Percentiles rank a stretch among this genome's conserved stretches.
Conservation (phyloP, 768 basidiomycete genomes). For the Leccinum sublutescens region DNA sequence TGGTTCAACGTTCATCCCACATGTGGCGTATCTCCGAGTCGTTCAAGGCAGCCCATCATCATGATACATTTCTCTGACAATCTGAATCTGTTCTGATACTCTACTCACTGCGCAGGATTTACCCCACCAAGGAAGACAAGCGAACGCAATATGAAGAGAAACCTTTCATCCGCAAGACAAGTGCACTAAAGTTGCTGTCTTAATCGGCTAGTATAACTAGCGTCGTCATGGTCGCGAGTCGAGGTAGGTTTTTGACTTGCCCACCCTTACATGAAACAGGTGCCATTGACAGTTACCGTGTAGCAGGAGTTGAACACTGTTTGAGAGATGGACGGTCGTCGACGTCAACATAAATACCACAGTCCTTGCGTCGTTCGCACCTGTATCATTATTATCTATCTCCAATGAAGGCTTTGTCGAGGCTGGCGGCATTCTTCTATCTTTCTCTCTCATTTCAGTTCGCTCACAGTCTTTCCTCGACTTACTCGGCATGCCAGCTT, state of each 20-base stretch:
- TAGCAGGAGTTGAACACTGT: too few species aligned
- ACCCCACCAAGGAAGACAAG: background rate
- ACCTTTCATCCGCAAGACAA: too few species aligned
- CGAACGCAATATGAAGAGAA: background rate
- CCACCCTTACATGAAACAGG: background rate
- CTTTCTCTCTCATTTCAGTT: constrained; percentile 1
- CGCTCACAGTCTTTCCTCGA: constrained; percentile 41
- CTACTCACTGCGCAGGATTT: background rate
- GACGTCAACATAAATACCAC: too few species aligned
- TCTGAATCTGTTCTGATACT: background rate
- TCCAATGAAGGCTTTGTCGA: constrained; percentile 8
- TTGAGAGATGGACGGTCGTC: too few species aligned
- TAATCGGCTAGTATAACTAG: too few species aligned
- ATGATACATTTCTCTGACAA: too few species aligned
- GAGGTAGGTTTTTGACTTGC: background rate
- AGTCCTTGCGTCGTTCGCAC: background rate
- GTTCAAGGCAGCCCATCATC: background rate
- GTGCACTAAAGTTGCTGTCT: too few species aligned
- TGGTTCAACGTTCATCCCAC: too few species aligned
- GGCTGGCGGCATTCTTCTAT: constrained; percentile 4
- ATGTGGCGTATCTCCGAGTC: too few species aligned
- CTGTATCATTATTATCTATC: background rate
- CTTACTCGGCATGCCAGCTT: constrained; percentile 49
- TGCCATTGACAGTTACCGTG: background rate
- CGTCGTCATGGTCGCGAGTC: background rate